These are phyloP conservation scores for Anisodus tanguticus DNA, from an alignment of 257 asterid genomes.

Conservation along the genomic window DNA sequence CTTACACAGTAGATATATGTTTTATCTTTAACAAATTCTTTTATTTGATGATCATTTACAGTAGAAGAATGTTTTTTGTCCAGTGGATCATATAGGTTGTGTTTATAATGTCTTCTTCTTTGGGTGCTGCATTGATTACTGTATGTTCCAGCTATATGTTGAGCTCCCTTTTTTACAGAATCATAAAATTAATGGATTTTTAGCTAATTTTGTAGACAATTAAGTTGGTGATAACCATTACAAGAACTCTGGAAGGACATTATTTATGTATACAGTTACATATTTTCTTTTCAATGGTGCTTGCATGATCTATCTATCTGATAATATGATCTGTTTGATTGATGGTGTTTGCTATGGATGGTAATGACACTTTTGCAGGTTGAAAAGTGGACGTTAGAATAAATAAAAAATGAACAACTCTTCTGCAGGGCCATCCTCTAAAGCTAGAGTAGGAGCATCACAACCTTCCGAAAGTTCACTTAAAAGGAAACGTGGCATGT, in stretches of 20 bases:
- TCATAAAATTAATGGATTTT: not conserved
- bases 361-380: constrained; percentile 15
- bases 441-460: constrained; percentile 64
- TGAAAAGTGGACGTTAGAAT: constrained; percentile 6
- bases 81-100: not conserved
- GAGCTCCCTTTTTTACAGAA: not conserved
- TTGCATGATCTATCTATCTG: not conserved
- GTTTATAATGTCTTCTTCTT: not conserved
- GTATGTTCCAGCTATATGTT: not conserved
- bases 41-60: not conserved
- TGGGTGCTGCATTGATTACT: not conserved
- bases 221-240: not conserved
- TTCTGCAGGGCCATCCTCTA: constrained; percentile 61
- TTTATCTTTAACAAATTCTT: not conserved
- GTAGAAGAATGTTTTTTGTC: not conserved
- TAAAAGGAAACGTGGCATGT: constrained; percentile 92
- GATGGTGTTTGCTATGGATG: not conserved
- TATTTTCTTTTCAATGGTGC: not conserved
- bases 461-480: constrained; percentile 72
- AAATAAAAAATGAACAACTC: constrained; percentile 62
- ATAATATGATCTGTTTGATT: not conserved
- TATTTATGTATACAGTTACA: not conserved
- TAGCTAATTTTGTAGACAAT: not conserved
- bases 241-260: not conserved
- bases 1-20: not conserved